These are phyloP conservation scores for Erucastrum elatum DNA, from an alignment of 345 rosid species.

Conservation along the genomic window DNA sequence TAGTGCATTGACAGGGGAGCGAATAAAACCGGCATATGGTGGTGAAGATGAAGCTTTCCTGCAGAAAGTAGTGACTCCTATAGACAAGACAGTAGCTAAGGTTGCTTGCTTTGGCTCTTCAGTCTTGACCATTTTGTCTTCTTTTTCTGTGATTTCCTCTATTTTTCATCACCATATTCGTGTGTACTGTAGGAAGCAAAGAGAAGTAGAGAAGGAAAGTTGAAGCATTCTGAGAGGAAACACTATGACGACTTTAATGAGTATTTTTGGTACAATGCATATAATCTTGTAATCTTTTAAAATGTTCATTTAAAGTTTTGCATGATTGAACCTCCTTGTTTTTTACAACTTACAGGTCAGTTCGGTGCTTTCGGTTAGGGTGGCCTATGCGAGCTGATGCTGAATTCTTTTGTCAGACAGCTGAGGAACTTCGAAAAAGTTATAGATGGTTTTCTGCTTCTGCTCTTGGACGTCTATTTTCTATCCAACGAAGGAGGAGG, in stretches of 20 bases:
- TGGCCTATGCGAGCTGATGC: constrained; percentile 84
- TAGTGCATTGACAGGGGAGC: constrained; percentile 64
- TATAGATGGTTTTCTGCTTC: constrained; percentile 33
- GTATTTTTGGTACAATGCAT: constrained; percentile 56
- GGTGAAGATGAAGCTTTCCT: constrained; percentile 66
- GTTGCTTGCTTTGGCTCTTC: constrained; percentile 35
- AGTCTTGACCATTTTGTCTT: constrained; percentile 14
- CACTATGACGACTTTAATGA: constrained; percentile 70
- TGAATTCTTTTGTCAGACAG: constrained; percentile 60
- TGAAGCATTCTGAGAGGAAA: constrained; percentile 76
- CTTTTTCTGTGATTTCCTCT: background rate
- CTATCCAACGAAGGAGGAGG: constrained; percentile 43
- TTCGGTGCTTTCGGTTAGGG: constrained; percentile 67
- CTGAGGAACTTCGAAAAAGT: constrained; percentile 31
- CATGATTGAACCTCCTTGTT: background rate
- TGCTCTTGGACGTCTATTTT: constrained; percentile 47
- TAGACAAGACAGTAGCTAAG: constrained; percentile 55
- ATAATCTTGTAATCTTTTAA: constrained; percentile 5
- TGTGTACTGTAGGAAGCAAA: constrained; percentile 55
- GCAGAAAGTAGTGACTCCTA: constrained; percentile 66
- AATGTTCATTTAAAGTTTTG: constrained; percentile 3
- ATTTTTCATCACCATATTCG: constrained; percentile 6
- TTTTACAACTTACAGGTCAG: constrained; percentile 48
- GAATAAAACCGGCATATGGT: constrained; percentile 64
- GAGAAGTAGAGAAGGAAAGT: constrained; percentile 59